These are phyloP conservation scores for Nissolia schottii DNA, from an alignment of 306 rosid genomes.

Conservation along the genomic window DNA sequence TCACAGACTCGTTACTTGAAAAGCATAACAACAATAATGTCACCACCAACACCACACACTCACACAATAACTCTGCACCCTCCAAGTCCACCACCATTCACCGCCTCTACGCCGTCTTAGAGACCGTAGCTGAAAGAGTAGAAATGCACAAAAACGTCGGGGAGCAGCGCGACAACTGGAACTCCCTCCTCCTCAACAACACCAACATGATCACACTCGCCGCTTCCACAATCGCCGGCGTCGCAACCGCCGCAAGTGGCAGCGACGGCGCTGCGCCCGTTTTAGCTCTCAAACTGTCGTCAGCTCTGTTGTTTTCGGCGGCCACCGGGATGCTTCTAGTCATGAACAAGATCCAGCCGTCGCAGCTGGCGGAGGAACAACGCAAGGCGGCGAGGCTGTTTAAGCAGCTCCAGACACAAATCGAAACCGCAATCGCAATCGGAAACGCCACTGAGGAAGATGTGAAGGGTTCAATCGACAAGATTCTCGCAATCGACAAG, in stretches of 20 bases:
- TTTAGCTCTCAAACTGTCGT: conserved; percentile 39
- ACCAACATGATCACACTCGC: conserved; percentile 8
- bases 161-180: conserved; percentile 19
- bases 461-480: conserved; percentile 34
- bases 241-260: conserved; percentile 8
- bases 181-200: background rate
- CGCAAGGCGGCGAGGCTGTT: conserved; percentile 51
- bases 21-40: too few relatives aligned
- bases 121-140: conserved; percentile 38
- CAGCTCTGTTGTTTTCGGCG: conserved; percentile 44
- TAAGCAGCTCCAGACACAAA: conserved; percentile 35
- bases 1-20: background rate
- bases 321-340: conserved; percentile 46
- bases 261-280: conserved; percentile 10
- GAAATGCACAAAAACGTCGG: conserved; percentile 24
- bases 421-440: conserved; percentile 27
- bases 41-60: background rate
- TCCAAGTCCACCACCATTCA: conserved; percentile 6
- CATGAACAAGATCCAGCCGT: conserved; percentile 61
- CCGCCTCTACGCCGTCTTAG: conserved; percentile 43
- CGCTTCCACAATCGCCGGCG: conserved; percentile 3
- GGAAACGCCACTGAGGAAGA: conserved; percentile 30
- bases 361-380: conserved; percentile 64
- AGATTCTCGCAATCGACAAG: conserved; percentile 44
- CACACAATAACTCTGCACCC: background rate